Base-by-base conservation (phyloP, 163 green algal species). In the Chlorella variabilis region DNA sequence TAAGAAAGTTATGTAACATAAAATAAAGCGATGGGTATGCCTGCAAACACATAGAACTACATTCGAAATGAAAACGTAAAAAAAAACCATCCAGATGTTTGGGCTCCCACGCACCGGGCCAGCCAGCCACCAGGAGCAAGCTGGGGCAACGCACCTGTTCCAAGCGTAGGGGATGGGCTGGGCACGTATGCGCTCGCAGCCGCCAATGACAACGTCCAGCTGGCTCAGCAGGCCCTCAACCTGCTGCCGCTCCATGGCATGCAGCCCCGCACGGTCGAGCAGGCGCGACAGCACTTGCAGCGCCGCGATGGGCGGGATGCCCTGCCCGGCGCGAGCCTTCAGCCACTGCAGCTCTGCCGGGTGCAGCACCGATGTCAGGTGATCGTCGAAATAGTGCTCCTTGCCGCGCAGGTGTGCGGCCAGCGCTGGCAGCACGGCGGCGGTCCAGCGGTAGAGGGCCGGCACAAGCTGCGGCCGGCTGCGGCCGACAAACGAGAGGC, bases 181-280 rank as follows among this genome's bases (percentile, higher is more conserved):
- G 6, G 83, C 71, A 63, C 91, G 85, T 78, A 94, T 86, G 29
- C 89, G 82, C 89, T 94, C 91, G 74, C 87, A 91, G 31, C 80
- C 85, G 42, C 92, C 70, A 0, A 93, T 62, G 33, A 85, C 73
- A 45, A 93, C 89, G n/a, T 93, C 77, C 34, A 92, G 89, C 59
- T 88, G 82, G 4, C 85, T 93, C 38, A 97, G 68, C 75, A 93
- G 93, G 33, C 84, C 54, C 62, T 90, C 85, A 70, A 95, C 85
- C 76, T 71, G 73, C 48, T 45, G 36, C 38, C 45, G 61, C 71
- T 81, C 41, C 4, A 61, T 68, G 17, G 77, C 65, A 27, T 25
- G 4, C 27, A 88, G 51, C 27, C 9, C 1, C 2, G 77, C 77
- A 17, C 25, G 36, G 51, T 67, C 48, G 34, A 78, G 71, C 29